Evolutionary conservation across 768 basidiomycete genomes (phyloP).

Genomic region (Pleurotus tuber-regium): DNA sequence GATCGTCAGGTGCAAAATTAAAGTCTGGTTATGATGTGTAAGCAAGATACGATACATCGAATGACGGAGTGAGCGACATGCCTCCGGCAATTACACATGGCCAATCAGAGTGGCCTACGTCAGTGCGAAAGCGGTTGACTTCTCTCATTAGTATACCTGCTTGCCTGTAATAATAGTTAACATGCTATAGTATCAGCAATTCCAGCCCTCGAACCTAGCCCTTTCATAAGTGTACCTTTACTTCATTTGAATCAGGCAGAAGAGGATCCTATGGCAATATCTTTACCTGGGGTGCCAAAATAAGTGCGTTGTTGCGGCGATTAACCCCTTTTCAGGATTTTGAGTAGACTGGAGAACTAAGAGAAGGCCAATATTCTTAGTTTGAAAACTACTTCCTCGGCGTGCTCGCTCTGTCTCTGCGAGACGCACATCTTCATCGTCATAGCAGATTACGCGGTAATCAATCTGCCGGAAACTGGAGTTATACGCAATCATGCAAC

Average conservation of each 20-base stretch:
- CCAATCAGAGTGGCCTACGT: constrained; percentile 50
- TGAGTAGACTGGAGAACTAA: constrained; percentile 56
- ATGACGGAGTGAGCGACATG: constrained; percentile 28
- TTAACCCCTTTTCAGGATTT: constrained; percentile 47
- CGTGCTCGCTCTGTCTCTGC: constrained; percentile 33
- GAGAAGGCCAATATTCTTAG: constrained; percentile 79
- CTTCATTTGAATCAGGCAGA: constrained; percentile 10
- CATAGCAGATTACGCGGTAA: constrained; percentile 60
- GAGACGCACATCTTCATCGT: constrained; percentile 53
- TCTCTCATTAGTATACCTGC: constrained; percentile 70
- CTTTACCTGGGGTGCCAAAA: constrained; percentile 92
- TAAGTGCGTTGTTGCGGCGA: constrained; percentile 87
- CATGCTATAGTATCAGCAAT: background rate
- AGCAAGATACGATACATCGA: background rate
- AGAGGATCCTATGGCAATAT: background rate
- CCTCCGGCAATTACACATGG: constrained; percentile 85
- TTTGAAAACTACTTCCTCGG: constrained; percentile 61
- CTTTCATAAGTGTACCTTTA: constrained; percentile 81
- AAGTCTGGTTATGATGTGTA: constrained; percentile 56
- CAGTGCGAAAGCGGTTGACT: constrained; percentile 51
- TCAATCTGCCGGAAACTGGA: constrained; percentile 46
- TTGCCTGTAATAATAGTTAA: constrained; percentile 50
- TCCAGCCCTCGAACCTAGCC: constrained; percentile 52
- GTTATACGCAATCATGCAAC: constrained; percentile 80
- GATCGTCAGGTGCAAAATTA: constrained; percentile 82